Evolutionary conservation across 208 protist species (phyloP).

Genomic region (Crithidia expoeki): DNA sequence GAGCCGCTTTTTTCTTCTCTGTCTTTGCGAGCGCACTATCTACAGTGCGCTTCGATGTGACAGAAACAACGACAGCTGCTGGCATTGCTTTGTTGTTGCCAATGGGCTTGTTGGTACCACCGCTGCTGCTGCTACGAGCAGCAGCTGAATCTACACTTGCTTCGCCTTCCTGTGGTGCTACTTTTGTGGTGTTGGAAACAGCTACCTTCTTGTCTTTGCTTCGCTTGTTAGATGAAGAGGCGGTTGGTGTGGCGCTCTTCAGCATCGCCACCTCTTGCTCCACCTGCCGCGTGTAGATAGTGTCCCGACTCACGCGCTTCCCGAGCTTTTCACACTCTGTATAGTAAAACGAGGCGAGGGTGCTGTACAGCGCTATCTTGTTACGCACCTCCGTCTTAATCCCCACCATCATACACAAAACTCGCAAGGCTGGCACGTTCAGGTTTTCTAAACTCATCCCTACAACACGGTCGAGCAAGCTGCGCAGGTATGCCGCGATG

Average conservation of each 20-base stretch:
- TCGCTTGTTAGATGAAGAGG: not conserved
- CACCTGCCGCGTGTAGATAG: constrained; percentile 46
- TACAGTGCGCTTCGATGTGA: constrained; percentile 4
- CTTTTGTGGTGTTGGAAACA: constrained; percentile 2
- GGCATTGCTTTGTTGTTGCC: constrained; percentile 2
- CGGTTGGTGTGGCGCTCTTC: constrained; percentile 22
- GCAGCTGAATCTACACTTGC: not conserved
- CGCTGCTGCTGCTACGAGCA: constrained; percentile 1
- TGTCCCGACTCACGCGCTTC: constrained; percentile 77
- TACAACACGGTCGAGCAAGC: constrained; percentile 75
- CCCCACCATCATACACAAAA: constrained; percentile 78
- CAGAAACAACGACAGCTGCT: constrained; percentile 13
- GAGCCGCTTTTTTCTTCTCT: not conserved
- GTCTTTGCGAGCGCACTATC: not conserved
- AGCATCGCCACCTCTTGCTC: constrained; percentile 63
- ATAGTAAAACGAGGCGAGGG: constrained; percentile 81
- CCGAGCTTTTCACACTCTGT: constrained; percentile 83
- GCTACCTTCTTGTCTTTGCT: constrained; percentile 17
- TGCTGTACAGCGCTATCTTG: constrained; percentile 79
- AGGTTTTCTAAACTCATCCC: constrained; percentile 77
- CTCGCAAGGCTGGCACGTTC: constrained; percentile 52
- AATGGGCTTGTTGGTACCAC: not conserved
- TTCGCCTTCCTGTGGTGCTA: not conserved
- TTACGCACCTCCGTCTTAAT: constrained; percentile 53
- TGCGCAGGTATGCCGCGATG: constrained; percentile 75